A percentile compares a stretch with the other conserved stretches of the same genome.
phyloP scores from a whole-genome alignment of 164 flowering plant genomes.

The Liriodendron chinense region DNA sequence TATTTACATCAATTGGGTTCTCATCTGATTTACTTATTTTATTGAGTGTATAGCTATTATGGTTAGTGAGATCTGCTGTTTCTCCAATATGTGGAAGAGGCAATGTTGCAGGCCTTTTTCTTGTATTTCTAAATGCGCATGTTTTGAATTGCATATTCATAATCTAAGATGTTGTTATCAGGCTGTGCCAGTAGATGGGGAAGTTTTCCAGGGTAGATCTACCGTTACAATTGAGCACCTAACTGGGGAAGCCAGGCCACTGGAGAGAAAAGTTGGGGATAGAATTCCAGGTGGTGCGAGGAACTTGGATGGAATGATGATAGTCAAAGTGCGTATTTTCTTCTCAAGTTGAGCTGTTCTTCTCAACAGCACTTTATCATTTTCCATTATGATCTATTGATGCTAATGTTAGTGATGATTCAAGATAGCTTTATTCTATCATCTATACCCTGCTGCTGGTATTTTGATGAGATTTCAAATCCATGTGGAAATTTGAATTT shows the following conservation, averaged over 20 bases:
- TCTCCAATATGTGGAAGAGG: neutral
- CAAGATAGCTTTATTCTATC: neutral
- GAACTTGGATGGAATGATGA: conserved; percentile 93
- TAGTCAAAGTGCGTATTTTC: conserved; percentile 64
- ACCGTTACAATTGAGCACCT: conserved; percentile 92
- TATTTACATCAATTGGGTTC: neutral
- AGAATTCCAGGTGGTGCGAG: conserved; percentile 96
- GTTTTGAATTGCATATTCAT: conserved; percentile 6
- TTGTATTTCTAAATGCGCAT: neutral
- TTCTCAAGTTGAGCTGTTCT: neutral
- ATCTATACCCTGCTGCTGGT: neutral
- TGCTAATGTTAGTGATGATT: neutral
- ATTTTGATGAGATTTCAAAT: neutral
- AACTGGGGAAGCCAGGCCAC: conserved; percentile 96
- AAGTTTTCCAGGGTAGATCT: conserved; percentile 83
- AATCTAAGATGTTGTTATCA: conserved; percentile 33
- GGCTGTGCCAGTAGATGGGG: conserved; percentile 96
- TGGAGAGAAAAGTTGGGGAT: conserved; percentile 76
- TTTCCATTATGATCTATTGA: neutral
- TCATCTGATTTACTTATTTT: neutral
- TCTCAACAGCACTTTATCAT: neutral
- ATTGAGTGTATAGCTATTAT: neutral
- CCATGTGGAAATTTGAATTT: neutral
- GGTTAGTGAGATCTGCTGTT: conserved; percentile 2
- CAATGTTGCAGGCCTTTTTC: neutral